phyloP scores from a whole-genome alignment of 306 rosid species.

The Acmispon strigosus region DNA sequence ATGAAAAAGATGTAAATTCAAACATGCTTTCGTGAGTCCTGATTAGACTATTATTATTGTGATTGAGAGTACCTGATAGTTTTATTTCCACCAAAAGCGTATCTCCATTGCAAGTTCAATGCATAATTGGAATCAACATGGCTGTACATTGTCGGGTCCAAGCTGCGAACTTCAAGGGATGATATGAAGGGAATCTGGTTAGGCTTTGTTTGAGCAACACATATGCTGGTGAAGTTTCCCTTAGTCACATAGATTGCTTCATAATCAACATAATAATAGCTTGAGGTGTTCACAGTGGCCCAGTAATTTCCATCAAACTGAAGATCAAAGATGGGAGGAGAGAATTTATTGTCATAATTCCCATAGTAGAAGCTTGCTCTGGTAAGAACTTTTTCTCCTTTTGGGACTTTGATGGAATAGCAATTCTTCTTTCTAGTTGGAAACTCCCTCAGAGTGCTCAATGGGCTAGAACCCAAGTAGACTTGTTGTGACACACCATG shows the following conservation, averaged over 20 bases:
- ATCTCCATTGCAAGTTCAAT: conserved; percentile 23
- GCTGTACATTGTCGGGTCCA: conserved; percentile 33
- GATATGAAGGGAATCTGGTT: conserved; percentile 45
- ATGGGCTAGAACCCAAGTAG: not conserved
- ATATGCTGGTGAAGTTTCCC: conserved; percentile 29
- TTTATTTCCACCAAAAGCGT: conserved; percentile 26
- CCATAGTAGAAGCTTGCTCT: conserved; percentile 47
- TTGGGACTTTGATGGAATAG: conserved; percentile 24
- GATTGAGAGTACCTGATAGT: conserved; percentile 24
- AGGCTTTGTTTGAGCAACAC: conserved; percentile 41
- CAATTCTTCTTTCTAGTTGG: conserved; percentile 34
- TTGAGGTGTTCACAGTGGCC: conserved; percentile 23
- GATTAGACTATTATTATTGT: not conserved
- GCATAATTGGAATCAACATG: conserved; percentile 19
- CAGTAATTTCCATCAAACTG: conserved; percentile 38
- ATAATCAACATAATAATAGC: not conserved
- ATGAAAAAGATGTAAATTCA: too few species aligned
- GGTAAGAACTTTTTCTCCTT: conserved; percentile 33
- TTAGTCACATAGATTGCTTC: conserved; percentile 33
- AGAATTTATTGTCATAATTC: conserved; percentile 34
- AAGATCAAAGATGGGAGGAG: conserved; percentile 42
- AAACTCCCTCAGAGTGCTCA: conserved; percentile 40
- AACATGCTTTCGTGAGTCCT: too few species aligned
- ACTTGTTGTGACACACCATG: conserved; percentile 24
- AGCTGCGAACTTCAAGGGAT: conserved; percentile 33